A percentile compares a stretch with the other conserved stretches of the same genome.
phyloP scores from a whole-genome alignment of 148 eudicot species.

The Rhododendron griersonianum region DNA sequence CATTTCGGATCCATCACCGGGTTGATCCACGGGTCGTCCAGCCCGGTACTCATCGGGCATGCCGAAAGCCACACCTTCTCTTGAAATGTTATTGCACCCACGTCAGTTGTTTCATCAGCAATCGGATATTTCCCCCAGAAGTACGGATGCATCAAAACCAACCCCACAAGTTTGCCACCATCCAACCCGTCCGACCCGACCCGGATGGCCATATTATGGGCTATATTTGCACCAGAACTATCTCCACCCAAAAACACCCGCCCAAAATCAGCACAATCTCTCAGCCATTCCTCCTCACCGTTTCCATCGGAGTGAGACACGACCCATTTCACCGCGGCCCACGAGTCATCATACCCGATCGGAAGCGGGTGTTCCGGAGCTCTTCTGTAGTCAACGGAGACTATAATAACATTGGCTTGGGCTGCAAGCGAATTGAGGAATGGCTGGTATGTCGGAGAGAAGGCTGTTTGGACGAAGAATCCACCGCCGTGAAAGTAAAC shows the following conservation, averaged over 20 bases:
- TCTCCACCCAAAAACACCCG: slow-evolving; percentile 44
- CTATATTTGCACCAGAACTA: slow-evolving; percentile 52
- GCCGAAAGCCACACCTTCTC: background rate
- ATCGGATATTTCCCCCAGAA: slow-evolving; percentile 18
- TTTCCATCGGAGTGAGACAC: slow-evolving; percentile 23
- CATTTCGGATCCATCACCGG: slow-evolving; percentile 18
- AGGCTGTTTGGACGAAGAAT: slow-evolving; percentile 35
- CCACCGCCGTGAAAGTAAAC: slow-evolving; percentile 59
- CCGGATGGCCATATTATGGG: slow-evolving; percentile 34
- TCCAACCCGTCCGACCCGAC: slow-evolving; percentile 6
- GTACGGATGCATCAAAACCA: slow-evolving; percentile 34
- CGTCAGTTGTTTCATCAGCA: background rate
- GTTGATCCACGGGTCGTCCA: slow-evolving; percentile 27
- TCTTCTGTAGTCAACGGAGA: slow-evolving; percentile 47
- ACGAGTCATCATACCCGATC: slow-evolving; percentile 37
- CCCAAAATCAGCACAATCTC: slow-evolving; percentile 25
- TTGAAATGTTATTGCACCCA: background rate
- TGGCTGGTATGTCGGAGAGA: slow-evolving; percentile 12
- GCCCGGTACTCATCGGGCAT: slow-evolving; percentile 11
- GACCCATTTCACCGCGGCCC: slow-evolving; percentile 45
- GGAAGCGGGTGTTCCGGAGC: slow-evolving; percentile 58
- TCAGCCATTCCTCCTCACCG: slow-evolving; percentile 45
- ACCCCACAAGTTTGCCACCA: slow-evolving; percentile 14
- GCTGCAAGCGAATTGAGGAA: slow-evolving; percentile 19
- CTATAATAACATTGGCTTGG: slow-evolving; percentile 21